Evolutionary conservation across 2,329 filamentous ascomycete genomes (phyloP).

Genomic region (Aspergillus spinulosporus): DNA sequence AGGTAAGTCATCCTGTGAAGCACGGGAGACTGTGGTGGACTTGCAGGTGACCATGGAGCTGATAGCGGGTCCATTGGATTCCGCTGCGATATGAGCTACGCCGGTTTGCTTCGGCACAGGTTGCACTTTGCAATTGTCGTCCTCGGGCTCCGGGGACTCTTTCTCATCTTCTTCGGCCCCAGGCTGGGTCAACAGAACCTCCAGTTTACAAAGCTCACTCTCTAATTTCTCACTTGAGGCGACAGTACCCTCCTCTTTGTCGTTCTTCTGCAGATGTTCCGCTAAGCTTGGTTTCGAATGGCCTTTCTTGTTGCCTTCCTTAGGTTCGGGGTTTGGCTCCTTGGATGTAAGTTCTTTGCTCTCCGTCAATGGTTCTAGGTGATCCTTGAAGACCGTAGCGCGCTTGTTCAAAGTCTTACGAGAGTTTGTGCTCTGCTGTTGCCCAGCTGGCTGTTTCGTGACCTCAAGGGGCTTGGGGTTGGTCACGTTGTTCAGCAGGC

Average conservation of each 20-base stretch:
- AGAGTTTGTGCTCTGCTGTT: constrained; percentile 37
- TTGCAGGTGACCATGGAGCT: constrained; percentile 21
- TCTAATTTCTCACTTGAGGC: constrained; percentile 18
- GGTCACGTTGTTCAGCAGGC: constrained; percentile 36
- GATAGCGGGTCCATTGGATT: constrained; percentile 2
- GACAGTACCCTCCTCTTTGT: constrained; percentile 14
- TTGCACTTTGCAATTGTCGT: constrained; percentile 29
- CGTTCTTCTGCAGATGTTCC: constrained; percentile 18
- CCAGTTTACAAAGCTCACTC: constrained; percentile 17
- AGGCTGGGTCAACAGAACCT: constrained; percentile 23
- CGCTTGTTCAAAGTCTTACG: constrained; percentile 56
- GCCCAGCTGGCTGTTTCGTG: constrained; percentile 34
- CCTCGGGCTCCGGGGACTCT: constrained; percentile 27
- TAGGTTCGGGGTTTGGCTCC: constrained; percentile 27
- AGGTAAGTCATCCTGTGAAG: constrained; percentile 25
- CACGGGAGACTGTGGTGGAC: constrained; percentile 23
- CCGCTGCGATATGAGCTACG: constrained; percentile 8
- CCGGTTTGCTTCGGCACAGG: constrained; percentile 12
- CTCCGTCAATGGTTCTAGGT: constrained; percentile 38
- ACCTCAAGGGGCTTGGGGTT: constrained; percentile 35
- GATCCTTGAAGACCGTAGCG: constrained; percentile 57
- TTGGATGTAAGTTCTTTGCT: constrained; percentile 31
- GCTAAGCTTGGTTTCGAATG: constrained; percentile 13
- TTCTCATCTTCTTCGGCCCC: constrained; percentile 33
- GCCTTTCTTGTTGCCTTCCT: constrained; percentile 26